Evolutionary conservation across 129 eudicot genomes (phyloP), one percentile per base, ranked within the genome.

Genomic region (Chrysanthemum seticuspe): DNA sequence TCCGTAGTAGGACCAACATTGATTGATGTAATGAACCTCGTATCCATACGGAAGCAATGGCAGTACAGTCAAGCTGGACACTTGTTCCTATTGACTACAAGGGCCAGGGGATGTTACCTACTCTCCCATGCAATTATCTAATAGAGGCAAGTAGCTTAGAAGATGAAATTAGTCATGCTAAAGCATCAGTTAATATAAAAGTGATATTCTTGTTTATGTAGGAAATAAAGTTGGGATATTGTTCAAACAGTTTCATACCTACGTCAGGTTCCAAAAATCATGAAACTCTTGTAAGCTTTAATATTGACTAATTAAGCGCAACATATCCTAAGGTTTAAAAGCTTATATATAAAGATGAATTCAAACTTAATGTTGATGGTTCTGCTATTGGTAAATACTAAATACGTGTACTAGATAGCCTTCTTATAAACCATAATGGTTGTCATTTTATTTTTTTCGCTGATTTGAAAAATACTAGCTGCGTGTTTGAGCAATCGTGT

Each of bases 1-100:
- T 61, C 40, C 50, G 70, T 62, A 16, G 76, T 10, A 71, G 48
- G 70, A 47, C 9, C 60, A 73, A 62, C 51, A 50, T 68, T 31
- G 52, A 25, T 62, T 62, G 31, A 15, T 63, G 34, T 18, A 13
- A 40, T 40, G 47, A 74, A 53, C 77, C 49, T 61, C 25, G 31
- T 62, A 49, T 70, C 21, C 15, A 61, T 10, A 49, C 10, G 18
- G 27, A 72, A 59, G 31, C n/a, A 72, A 23, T 45, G 25, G 27
- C 68, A 47, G 27, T n/a, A 47, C 60, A 61, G 68, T 47, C 50
- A 5, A 47, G 48, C 27, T 14, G 67, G 25, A 13, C 57, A n/a
- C 48, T 72, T 45, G 8, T 60, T 52, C 25, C 48, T 59, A n/a
- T n/a, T 31, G 58, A 13, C 71, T 13, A 25, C 51, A 67, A 21